Evolutionary conservation across 208 protist species (phyloP).

Genomic region (Trypanosoma scelopori): DNA sequence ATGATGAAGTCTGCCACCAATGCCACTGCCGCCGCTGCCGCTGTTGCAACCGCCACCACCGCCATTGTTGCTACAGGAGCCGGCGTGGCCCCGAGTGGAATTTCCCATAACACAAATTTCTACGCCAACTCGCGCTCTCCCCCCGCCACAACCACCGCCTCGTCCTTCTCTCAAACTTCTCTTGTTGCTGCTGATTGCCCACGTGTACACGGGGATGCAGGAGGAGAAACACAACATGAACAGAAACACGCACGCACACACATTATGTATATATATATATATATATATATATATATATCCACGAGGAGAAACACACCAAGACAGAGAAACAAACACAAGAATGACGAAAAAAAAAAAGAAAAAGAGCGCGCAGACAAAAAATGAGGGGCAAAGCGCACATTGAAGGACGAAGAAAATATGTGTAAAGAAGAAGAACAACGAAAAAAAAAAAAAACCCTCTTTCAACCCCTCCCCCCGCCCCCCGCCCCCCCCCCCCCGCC

Average conservation of each 20-base stretch:
- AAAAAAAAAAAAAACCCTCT: conserved; percentile 23
- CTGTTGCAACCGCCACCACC: too few species aligned
- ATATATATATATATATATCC: background rate
- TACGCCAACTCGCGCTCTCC: background rate
- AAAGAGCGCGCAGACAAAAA: background rate
- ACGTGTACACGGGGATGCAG: background rate
- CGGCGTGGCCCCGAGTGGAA: background rate
- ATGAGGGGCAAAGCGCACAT: conserved; percentile 1
- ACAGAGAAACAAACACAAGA: background rate
- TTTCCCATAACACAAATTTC: background rate
- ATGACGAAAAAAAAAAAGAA: conserved; percentile 11
- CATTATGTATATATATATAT: conserved; percentile 10
- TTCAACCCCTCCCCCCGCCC: too few species aligned
- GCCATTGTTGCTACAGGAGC: background rate
- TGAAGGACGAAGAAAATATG: background rate
- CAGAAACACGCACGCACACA: conserved; percentile 1
- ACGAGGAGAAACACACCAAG: background rate
- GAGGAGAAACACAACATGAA: background rate
- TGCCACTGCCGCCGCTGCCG: conserved; percentile 12
- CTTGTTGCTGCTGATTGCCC: background rate
- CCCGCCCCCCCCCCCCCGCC: too few species aligned
- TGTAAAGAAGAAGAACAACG: conserved; percentile 13
- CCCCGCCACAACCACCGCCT: background rate
- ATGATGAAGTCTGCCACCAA: background rate
- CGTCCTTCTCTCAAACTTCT: background rate